phyloP scores from a whole-genome alignment of 306 rosid genomes.

The Prunus salicina region DNA sequence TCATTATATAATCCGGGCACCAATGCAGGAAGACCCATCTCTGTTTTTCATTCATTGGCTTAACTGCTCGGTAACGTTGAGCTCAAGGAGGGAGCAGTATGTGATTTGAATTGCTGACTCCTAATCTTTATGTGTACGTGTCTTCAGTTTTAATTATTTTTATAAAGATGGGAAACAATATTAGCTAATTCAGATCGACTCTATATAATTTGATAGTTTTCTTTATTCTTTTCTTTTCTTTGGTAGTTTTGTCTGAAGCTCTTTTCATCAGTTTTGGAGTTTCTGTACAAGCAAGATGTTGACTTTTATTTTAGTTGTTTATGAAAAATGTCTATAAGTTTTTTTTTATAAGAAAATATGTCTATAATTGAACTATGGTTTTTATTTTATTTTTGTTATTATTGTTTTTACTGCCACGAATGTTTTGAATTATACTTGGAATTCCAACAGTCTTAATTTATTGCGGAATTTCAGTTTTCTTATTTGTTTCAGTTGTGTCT shows the following conservation, averaged over 20 bases:
- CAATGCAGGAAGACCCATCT: background rate
- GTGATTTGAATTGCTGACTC: background rate
- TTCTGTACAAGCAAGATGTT: background rate
- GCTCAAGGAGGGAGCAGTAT: background rate
- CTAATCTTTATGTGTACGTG: background rate
- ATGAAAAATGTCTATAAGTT: background rate
- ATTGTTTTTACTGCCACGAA: background rate
- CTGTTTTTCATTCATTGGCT: background rate
- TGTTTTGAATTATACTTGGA: background rate
- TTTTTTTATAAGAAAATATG: background rate
- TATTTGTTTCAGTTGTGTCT: background rate
- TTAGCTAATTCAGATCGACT: background rate
- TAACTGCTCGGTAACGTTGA: background rate
- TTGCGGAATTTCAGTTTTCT: background rate
- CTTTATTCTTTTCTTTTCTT: too few relatives aligned
- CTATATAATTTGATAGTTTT: background rate
- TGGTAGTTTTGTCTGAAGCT: background rate
- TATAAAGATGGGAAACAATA: too few relatives aligned
- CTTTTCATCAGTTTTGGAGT: background rate
- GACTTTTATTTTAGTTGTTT: background rate
- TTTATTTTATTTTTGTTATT: background rate
- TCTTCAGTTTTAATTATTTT: background rate
- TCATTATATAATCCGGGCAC: background rate
- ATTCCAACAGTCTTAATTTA: background rate
- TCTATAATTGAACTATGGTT: background rate